A percentile compares a stretch with the other conserved stretches of the same genome.
These are phyloP conservation scores for Zymoseptoria pseudotritici DNA, from an alignment of 2,329 filamentous ascomycete species.

Conservation along the genomic window DNA sequence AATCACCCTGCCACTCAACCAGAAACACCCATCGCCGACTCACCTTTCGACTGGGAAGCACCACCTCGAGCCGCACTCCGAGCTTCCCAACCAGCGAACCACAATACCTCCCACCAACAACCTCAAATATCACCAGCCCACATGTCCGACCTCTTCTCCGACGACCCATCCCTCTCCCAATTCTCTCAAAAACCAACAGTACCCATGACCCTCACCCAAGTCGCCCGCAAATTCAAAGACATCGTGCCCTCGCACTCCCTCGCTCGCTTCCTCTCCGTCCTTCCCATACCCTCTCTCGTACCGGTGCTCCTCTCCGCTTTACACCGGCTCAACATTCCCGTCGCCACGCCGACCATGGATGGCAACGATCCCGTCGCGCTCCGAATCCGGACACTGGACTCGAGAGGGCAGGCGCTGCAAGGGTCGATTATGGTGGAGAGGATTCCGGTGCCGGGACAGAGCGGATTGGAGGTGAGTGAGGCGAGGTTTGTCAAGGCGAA, in stretches of 20 bases:
- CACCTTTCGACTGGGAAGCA: conserved; percentile 78
- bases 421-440: conserved; percentile 69
- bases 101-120: conserved; percentile 25
- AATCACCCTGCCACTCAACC: conserved; percentile 59
- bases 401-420: conserved; percentile 62
- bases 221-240: conserved; percentile 79
- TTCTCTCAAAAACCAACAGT: conserved; percentile 74
- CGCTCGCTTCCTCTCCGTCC: conserved; percentile 84
- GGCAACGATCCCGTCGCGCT: conserved; percentile 48
- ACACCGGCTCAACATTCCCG: conserved; percentile 75
- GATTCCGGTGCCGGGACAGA: conserved; percentile 43
- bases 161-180: conserved; percentile 78
- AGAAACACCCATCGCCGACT: conserved; percentile 64
- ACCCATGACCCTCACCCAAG: conserved; percentile 78
- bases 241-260: conserved; percentile 82
- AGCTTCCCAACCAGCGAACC: conserved; percentile 34
- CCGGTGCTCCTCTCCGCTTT: conserved; percentile 74
- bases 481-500: conserved; percentile 90
- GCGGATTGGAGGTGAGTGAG: conserved; percentile 59
- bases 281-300: conserved; percentile 66
- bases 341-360: conserved; percentile 40
- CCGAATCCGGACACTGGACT: conserved; percentile 67
- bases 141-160: conserved; percentile 59
- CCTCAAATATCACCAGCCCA: conserved; percentile 11
- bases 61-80: conserved; percentile 51